Evolutionary conservation across 2,329 filamentous ascomycete species (phyloP), one percentile per base, ranked within the genome.

Genomic region (Coniochaeta hoffmannii): DNA sequence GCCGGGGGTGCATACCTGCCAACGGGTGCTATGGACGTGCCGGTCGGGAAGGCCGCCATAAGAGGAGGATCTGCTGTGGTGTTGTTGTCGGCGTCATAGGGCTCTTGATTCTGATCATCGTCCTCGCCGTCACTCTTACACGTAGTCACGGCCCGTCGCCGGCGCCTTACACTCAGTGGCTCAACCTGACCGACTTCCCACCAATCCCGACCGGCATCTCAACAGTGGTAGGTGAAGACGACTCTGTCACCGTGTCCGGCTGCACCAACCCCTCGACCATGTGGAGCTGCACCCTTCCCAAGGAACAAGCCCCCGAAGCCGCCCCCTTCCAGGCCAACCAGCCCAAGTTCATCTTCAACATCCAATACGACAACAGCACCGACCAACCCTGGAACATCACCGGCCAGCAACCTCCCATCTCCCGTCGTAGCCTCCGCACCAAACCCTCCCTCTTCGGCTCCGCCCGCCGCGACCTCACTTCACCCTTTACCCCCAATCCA

Each of bases 211-310:
- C 89, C 0, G 93, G 92, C 0, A 79, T 93, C 17, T 79, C 89
- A 58, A 95, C 90, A 0, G 80, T 97, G 15, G 82, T 88, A 15
- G 87, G 87, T 5, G 83, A 90, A 0, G 81, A 89, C 61, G 84
- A 87, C 52, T 79, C 80, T 0, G 72, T 79, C 1, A 73, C 82
- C n/a, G 79, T 83, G 54, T 82, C 81, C 22, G 82, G 81, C 7
- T 97, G 92, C 62, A 84, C 92, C 4, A 74, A 78, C 8, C 87
- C 87, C 0, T 76, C 83, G 10, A 89, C 88, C 0, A 70, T 94
- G 55, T 97, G 92, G 92, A 95, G 88, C 66, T 97, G 92, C 68
- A 81, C 86, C 11, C 71, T 96, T 15, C 90, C 92, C 2, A 90
- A 90, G 66, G 89, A 91, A 62, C 73, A 89, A 57, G 88, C 92